These are phyloP conservation scores for Cetradonia linearis DNA, from an alignment of 495 filamentous ascomycete species.

Conservation along the genomic window DNA sequence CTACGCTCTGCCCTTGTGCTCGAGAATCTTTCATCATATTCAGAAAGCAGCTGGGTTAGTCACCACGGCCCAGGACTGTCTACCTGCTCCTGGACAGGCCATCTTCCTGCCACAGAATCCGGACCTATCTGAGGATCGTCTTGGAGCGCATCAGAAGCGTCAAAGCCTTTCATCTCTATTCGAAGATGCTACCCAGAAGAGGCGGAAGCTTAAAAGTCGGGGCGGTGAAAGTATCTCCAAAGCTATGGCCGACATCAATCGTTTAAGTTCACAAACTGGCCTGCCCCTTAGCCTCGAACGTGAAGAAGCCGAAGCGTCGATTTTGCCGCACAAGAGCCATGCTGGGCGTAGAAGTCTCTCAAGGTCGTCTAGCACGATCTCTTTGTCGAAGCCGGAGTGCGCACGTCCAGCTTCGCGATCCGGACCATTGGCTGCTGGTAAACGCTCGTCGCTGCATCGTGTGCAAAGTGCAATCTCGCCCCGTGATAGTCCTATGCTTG, in stretches of 20 bases:
- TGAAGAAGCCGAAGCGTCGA: not conserved
- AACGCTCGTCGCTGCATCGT: slow-evolving; percentile 21
- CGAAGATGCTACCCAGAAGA: slow-evolving; percentile 48
- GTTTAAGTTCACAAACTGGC: not conserved
- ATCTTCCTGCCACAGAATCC: slow-evolving; percentile 11
- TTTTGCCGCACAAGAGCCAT: slow-evolving; percentile 4
- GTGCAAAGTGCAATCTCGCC: slow-evolving; percentile 19
- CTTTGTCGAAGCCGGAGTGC: not conserved
- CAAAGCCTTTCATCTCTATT: slow-evolving; percentile 47
- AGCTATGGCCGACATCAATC: slow-evolving; percentile 37
- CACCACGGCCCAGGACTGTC: not conserved
- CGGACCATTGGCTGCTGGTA: slow-evolving; percentile 7
- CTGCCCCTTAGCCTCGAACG: not conserved
- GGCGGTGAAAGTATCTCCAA: slow-evolving; percentile 48
- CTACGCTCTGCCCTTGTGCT: slow-evolving; percentile 34
- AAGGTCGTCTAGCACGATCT: slow-evolving; percentile 12
- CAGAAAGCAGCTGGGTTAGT: slow-evolving; percentile 1
- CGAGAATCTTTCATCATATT: slow-evolving; percentile 25
- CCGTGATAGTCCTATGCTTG: slow-evolving; percentile 26
- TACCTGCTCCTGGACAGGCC: not conserved
- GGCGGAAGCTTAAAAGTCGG: slow-evolving; percentile 42
- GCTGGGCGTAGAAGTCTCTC: slow-evolving; percentile 9
- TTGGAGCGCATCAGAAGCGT: slow-evolving; percentile 39
- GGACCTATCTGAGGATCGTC: slow-evolving; percentile 1
- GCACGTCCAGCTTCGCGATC: slow-evolving; percentile 2